Evolutionary conservation across 345 rosid genomes (phyloP).

Genomic region (Eucalyptus guilfoylei): DNA sequence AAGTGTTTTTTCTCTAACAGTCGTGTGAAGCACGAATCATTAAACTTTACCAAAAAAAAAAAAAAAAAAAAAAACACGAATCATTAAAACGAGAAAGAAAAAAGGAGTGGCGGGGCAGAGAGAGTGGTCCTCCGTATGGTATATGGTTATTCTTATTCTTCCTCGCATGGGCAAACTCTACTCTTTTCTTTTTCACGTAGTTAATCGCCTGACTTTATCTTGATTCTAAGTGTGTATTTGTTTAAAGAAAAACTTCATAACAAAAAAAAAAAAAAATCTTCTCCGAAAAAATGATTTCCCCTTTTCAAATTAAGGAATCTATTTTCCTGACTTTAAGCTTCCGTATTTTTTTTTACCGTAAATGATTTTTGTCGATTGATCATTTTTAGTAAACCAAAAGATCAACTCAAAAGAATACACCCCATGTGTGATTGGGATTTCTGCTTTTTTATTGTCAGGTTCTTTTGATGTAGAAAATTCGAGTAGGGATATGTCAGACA

Average conservation of each 20-base stretch:
- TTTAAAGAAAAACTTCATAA: accelerated
- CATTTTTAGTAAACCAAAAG: not conserved
- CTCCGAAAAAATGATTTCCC: not conserved
- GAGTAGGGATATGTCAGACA: not conserved
- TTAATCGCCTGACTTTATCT: not conserved
- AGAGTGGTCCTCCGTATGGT: not conserved
- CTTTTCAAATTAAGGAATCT: not conserved
- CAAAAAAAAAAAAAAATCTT: accelerated
- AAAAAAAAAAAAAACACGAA: not conserved
- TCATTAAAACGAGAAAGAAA: not conserved
- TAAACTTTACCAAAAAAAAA: too few species aligned
- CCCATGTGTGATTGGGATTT: not conserved
- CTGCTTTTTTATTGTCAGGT: not conserved
- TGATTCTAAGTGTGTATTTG: not conserved
- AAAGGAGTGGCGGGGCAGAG: not conserved
- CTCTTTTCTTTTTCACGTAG: too few species aligned
- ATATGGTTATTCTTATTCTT: not conserved
- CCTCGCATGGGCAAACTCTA: not conserved
- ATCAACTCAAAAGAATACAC: not conserved
- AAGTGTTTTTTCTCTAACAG: not conserved
- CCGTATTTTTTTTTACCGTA: not conserved
- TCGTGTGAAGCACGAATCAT: not conserved
- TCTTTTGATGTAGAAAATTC: not conserved
- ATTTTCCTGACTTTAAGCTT: not conserved
- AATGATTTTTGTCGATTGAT: accelerated